These are phyloP conservation scores for Argentina anserina DNA, from an alignment of 306 rosid species.

Conservation along the genomic window DNA sequence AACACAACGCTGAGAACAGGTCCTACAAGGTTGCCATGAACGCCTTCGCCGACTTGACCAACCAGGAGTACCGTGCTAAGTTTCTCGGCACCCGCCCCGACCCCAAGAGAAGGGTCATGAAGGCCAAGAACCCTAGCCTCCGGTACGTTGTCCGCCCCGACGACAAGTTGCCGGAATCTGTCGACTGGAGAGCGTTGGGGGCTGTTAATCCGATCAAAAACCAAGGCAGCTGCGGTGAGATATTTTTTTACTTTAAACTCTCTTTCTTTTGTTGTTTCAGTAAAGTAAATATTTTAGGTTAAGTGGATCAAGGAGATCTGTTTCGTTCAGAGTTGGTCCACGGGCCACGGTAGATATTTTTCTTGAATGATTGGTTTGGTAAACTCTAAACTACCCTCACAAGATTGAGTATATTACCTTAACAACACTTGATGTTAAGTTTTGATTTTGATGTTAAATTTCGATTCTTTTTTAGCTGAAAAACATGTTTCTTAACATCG, in stretches of 20 bases:
- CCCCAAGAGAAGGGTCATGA: constrained; percentile 49
- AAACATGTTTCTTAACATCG: no score
- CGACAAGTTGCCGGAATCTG: constrained; percentile 52
- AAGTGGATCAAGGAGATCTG: not conserved
- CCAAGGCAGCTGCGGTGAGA: constrained; percentile 83
- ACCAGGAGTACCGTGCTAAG: constrained; percentile 62
- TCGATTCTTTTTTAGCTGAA: not conserved
- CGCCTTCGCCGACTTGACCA: constrained; percentile 72
- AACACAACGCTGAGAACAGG: constrained; percentile 55
- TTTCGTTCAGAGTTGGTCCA: not conserved
- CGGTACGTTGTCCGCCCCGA: constrained; percentile 42
- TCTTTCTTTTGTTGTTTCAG: not conserved
- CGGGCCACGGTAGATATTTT: not conserved
- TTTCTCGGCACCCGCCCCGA: constrained; percentile 51
- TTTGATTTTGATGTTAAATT: not conserved
- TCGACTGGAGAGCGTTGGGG: constrained; percentile 83
- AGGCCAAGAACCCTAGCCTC: constrained; percentile 45
- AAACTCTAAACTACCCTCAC: not conserved
- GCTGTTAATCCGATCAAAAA: constrained; percentile 67
- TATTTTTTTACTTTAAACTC: not conserved
- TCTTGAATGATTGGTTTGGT: not conserved
- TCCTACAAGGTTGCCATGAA: constrained; percentile 71
- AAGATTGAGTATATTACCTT: not conserved
- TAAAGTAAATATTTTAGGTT: no score
- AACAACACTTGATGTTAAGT: not conserved